Evolutionary conservation across 2,329 filamentous ascomycete genomes (phyloP), one percentile per base, ranked within the genome.

Genomic region (Apiospora rasikravindrae): DNA sequence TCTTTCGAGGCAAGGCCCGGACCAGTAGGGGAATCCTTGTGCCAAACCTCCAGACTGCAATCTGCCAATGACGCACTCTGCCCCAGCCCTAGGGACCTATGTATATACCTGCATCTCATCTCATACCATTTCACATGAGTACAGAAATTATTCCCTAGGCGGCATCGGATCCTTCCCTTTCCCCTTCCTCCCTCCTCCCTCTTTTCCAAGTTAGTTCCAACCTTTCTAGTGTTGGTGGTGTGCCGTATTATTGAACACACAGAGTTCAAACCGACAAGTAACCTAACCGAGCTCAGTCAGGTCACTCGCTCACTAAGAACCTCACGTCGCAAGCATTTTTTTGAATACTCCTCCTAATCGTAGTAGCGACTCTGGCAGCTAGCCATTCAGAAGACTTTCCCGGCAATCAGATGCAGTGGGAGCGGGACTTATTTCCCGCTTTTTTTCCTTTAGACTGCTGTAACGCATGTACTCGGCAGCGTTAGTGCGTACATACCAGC

Each of bases 401-500:
- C 67, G 67, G 67, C 67, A 68, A 68, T 68, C 67, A 68, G 19
- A 45, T 68, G 67, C 67, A 68, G 29, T 47, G 42, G 29, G 10
- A 26, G 37, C 42, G 24, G 67, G 42, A 49, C 67, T 45, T 40
- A 16, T 10, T 61, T 22, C 53, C 26, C 53, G 53, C 53, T 33
- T 61, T 61, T 61, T 61, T 37, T 37, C 1, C 10, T 61, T 19
- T 61, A n/a, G 57, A 64, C 33, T 64, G 57, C 10, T 64, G 57
- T 64, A 37, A 64, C 10, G 33, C 57, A 37, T 24, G 33, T n/a
- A 40, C 10, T 40, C 33, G 40, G 57, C 33, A 45, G 26, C 44
- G 44, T 68, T 68, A 68, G 68, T 44, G 19, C 68, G n/a, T 14
- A 42, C 33, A 40, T 70, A 37, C 33, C 33, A 71, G 72, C 70